Evolutionary conservation across 768 basidiomycete genomes (phyloP).

Genomic region (Mycena albidolilacea): DNA sequence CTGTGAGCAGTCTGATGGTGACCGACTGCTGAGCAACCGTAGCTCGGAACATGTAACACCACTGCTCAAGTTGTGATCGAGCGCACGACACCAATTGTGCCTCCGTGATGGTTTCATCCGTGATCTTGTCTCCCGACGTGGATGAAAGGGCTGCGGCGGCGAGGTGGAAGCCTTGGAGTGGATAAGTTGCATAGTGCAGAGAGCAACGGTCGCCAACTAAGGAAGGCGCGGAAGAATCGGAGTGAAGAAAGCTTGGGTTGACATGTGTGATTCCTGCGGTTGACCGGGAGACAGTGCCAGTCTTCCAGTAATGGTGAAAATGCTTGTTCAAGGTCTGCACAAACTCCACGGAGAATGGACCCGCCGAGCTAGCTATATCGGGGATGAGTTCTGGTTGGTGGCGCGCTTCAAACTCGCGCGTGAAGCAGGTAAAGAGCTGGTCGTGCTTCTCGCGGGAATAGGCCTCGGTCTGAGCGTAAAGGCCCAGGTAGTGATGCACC

Average conservation of each 20-base stretch:
- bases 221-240: slow-evolving; percentile 31
- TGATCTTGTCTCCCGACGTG: background rate
- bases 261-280: slow-evolving; percentile 40
- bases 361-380: slow-evolving; percentile 24
- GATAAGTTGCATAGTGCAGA: slow-evolving; percentile 54
- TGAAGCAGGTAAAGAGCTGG: slow-evolving; percentile 37
- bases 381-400: background rate
- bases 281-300: slow-evolving; percentile 47
- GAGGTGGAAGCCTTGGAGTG: slow-evolving; percentile 51
- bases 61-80: slow-evolving; percentile 44
- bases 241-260: slow-evolving; percentile 55
- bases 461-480: slow-evolving; percentile 45
- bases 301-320: slow-evolving; percentile 49
- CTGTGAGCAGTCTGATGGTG: slow-evolving; percentile 47
- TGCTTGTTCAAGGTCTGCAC: slow-evolving; percentile 11
- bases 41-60: slow-evolving; percentile 48
- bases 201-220: slow-evolving; percentile 48
- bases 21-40: slow-evolving; percentile 24
- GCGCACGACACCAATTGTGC: slow-evolving; percentile 43
- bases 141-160: slow-evolving; percentile 42
- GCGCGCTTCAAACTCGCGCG: slow-evolving; percentile 29
- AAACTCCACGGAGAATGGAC: slow-evolving; percentile 17
- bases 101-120: slow-evolving; percentile 10
- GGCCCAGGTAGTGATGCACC: slow-evolving; percentile 49
- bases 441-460: slow-evolving; percentile 29